phyloP scores from a whole-genome alignment of 2,329 filamentous ascomycete species.

The Orbilia ellipsospora region DNA sequence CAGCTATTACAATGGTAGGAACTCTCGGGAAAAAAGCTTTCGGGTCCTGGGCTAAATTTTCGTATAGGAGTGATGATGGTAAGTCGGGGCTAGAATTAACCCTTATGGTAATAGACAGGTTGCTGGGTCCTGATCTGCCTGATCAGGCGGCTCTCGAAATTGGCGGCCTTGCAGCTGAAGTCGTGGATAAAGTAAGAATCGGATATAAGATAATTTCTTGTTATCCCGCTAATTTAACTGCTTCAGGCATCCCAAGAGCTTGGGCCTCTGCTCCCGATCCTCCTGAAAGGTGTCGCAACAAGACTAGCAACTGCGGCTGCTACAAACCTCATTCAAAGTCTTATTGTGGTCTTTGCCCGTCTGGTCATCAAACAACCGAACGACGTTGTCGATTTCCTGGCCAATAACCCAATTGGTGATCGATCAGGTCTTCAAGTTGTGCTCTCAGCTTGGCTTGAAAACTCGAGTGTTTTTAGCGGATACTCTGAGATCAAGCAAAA shows the following conservation, averaged over 20 bases:
- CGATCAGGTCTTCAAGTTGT: slow-evolving; percentile 89
- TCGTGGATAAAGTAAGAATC: slow-evolving; percentile 83
- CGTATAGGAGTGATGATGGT: slow-evolving; percentile 72
- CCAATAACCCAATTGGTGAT: slow-evolving; percentile 81
- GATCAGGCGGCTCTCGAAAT: slow-evolving; percentile 97
- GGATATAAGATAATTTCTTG: neutral
- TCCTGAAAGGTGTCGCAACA: slow-evolving; percentile 87
- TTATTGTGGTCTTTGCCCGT: slow-evolving; percentile 94
- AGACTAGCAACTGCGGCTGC: slow-evolving; percentile 84
- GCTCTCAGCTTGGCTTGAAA: slow-evolving; percentile 94
- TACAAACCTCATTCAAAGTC: slow-evolving; percentile 78
- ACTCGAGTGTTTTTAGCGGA: slow-evolving; percentile 95
- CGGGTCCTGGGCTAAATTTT: too few species aligned
- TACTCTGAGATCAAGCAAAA: slow-evolving; percentile 98
- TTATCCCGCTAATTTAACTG: neutral
- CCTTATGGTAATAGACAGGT: slow-evolving; percentile 88
- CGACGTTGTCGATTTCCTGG: slow-evolving; percentile 92
- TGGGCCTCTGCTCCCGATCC: slow-evolving; percentile 87
- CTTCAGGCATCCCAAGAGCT: slow-evolving; percentile 79
- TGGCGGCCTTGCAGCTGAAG: slow-evolving; percentile 88
- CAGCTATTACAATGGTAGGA: slow-evolving; percentile 85
- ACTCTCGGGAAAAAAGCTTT: too few species aligned
- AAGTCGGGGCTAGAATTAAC: slow-evolving; percentile 88
- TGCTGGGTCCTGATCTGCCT: slow-evolving; percentile 84
- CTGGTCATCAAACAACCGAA: slow-evolving; percentile 84